Evolutionary conservation across 495 filamentous ascomycete genomes (phyloP).

Genomic region (Staphylotrichum tortipilum): DNA sequence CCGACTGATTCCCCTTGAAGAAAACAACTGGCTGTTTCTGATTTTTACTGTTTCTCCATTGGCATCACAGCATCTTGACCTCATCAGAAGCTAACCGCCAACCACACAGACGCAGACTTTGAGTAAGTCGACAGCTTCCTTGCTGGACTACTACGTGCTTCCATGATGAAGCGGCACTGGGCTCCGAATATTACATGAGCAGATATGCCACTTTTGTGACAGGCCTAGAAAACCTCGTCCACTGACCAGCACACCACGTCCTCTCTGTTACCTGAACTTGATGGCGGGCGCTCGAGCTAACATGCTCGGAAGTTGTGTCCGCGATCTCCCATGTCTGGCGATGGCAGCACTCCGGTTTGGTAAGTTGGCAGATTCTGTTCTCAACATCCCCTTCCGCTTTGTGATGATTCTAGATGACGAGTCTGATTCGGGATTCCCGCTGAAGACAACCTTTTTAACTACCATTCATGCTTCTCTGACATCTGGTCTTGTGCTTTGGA

Average conservation of each 20-base stretch:
- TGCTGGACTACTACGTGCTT: conserved; percentile 14
- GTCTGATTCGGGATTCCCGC: conserved; percentile 74
- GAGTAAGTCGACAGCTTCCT: conserved; percentile 18
- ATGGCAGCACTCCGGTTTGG: background rate
- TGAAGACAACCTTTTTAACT: conserved; percentile 62
- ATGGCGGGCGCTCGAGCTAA: conserved; percentile 13
- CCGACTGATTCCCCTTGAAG: conserved; percentile 87
- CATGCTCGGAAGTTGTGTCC: conserved; percentile 1
- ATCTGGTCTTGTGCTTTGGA: conserved; percentile 1
- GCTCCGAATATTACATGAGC: conserved; percentile 82
- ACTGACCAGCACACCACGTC: conserved; percentile 57
- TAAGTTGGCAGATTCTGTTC: conserved; percentile 4
- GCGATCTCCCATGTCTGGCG: background rate
- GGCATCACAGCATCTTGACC: background rate
- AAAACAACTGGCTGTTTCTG: conserved; percentile 83
- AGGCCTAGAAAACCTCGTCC: conserved; percentile 99
- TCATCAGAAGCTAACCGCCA: conserved; percentile 11
- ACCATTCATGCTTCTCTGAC: conserved; percentile 79
- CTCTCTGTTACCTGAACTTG: background rate
- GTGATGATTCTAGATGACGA: conserved; percentile 83
- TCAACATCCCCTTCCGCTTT: conserved; percentile 5
- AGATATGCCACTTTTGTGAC: conserved; percentile 92
- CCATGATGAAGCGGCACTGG: conserved; percentile 99
- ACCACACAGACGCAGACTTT: background rate
- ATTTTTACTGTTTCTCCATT: conserved; percentile 33